Conservation (phyloP, 805 yeast genomes). For the Jamesozyma piceae region DNA sequence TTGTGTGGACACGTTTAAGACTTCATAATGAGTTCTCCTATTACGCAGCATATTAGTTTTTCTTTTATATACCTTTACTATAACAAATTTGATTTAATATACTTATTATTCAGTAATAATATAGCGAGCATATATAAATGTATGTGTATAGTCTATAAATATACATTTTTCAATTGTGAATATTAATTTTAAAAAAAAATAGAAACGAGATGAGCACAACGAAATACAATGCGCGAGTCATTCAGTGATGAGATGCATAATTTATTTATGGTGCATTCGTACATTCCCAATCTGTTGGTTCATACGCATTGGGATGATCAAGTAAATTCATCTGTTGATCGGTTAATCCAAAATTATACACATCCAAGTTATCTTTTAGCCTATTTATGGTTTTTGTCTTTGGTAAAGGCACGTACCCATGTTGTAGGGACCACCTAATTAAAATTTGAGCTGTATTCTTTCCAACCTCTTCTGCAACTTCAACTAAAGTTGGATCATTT, state of each 20-base stretch:
- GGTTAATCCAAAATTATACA: conserved; percentile 40
- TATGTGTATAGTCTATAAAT: neutral
- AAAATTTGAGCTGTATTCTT: conserved; percentile 53
- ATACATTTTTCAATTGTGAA: neutral
- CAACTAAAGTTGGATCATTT: conserved; percentile 42
- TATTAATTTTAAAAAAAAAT: too few species aligned
- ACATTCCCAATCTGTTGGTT: conserved; percentile 73
- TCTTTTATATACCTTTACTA: too few species aligned
- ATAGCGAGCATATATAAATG: too few species aligned
- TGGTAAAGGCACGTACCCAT: conserved; percentile 64
- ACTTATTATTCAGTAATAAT: too few species aligned
- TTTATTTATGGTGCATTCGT: conserved; percentile 42
- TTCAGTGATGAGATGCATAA: neutral
- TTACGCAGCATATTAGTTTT: neutral
- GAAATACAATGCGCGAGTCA: neutral
- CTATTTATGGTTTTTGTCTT: conserved; percentile 50
- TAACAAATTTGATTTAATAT: too few species aligned
- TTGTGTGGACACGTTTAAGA: conserved; percentile 42
- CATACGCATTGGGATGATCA: conserved; percentile 48
- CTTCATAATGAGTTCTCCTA: conserved; percentile 39
- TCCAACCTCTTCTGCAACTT: conserved; percentile 41
- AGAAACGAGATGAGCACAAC: neutral
- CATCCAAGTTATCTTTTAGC: conserved; percentile 46
- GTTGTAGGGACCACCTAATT: conserved; percentile 63
- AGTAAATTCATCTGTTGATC: conserved; percentile 34